Percentiles rank a stretch among this genome's conserved stretches.
These are phyloP conservation scores for Saccharomycopsis malanga DNA, from an alignment of 805 yeast species.

Conservation along the genomic window DNA sequence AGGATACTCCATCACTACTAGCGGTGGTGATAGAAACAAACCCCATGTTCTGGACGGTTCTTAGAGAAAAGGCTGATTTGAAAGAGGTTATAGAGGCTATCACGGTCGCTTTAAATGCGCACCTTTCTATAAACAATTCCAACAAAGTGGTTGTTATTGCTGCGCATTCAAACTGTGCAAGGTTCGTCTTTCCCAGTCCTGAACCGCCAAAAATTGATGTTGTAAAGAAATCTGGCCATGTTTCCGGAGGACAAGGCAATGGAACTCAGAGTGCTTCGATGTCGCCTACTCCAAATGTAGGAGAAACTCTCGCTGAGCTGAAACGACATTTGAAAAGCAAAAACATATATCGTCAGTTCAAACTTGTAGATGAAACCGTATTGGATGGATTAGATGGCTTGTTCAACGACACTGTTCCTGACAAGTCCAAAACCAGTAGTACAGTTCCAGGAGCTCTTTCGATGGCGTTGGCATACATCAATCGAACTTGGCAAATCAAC, in stretches of 20 bases:
- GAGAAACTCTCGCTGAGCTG: neutral
- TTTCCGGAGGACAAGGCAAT: neutral
- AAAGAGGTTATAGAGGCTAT: conserved; percentile 57
- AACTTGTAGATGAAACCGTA: conserved; percentile 68
- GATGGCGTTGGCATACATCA: conserved; percentile 72
- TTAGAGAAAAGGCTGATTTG: conserved; percentile 35
- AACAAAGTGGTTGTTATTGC: conserved; percentile 80
- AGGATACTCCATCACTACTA: conserved; percentile 71
- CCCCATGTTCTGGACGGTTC: conserved; percentile 42
- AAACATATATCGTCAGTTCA: conserved; percentile 81
- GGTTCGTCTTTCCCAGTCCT: conserved; percentile 57
- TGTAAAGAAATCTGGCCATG: conserved; percentile 22
- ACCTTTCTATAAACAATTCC: conserved; percentile 74
- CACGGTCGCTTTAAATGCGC: conserved; percentile 78
- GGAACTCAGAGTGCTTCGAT: conserved; percentile 2
- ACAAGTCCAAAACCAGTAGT: conserved; percentile 31
- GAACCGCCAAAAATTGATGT: conserved; percentile 13
- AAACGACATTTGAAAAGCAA: conserved; percentile 27
- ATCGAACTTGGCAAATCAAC: conserved; percentile 50
- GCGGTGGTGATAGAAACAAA: conserved; percentile 73
- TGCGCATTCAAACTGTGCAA: conserved; percentile 63
- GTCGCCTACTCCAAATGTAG: conserved; percentile 5
- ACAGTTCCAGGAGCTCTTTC: conserved; percentile 74
- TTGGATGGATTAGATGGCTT: conserved; percentile 49
- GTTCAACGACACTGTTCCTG: conserved; percentile 31